Base-by-base conservation (phyloP, 2,329 filamentous ascomycete species). In the Aureobasidium sp. region DNA sequence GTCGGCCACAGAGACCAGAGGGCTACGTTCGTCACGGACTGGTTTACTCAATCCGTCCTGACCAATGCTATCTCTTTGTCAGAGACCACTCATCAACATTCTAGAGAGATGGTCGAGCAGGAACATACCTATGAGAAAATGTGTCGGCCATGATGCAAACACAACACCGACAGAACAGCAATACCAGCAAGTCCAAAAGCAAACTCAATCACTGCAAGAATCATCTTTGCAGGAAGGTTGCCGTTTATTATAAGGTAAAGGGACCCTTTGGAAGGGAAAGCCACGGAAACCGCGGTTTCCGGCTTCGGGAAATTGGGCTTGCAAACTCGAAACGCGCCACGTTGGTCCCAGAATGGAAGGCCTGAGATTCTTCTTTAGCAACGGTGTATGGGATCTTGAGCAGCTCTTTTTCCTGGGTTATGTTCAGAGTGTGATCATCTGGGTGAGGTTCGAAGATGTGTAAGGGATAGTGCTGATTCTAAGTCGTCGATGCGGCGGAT, bases 71-170 rank as follows among this genome's bases (percentile, higher is more conserved):
- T 31, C 3, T 1, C 7, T 5, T 8, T 1, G 22, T 54, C 50
- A 54, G 24, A 24, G n/a, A 17, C 11, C 11, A 22, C 3, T 14
- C 22, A 7, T n/a, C 19, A 19, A 4, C 2, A 24, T 24, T 24
- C 2, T 4, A 24, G 4, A 24, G 24, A 24, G 24, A 24, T 24
- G 24, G 4, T 24, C 24, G 24, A 4, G 24, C 24, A 24, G 37
- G 27, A 44, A 49, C 56, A 42, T 24, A 59, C 56, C 33, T 59
- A 44, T 5, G 56, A 39, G 12, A 35, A 59, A 15, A 59, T 59
- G 42, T 48, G 33, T 7, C 56, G 56, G 14, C 56, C 44, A 49
- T 59, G 56, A 59, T 59, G 56, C 15, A 59, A 8, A 59, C 56
- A 59, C 44, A 59, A 37, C 7, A 40, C n/a, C 22, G 44, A 59